A percentile compares a stretch with the other conserved stretches of the same genome.
Evolutionary conservation across 371 early-diverging fungal genomes (phyloP).

Genomic region (Rhizopus microsporus): DNA sequence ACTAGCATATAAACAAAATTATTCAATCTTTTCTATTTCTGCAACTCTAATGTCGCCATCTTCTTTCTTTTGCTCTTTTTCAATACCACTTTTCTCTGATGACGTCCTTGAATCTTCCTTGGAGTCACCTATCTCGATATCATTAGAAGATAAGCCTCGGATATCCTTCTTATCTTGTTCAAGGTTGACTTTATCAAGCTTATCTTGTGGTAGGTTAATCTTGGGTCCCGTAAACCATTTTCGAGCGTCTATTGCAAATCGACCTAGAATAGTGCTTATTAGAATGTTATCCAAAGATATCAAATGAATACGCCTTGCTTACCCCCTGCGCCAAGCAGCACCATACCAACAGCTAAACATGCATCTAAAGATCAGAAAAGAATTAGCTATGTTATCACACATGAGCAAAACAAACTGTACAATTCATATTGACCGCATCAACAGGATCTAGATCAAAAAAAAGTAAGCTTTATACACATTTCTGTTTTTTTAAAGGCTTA

Average conservation of each 20-base stretch:
- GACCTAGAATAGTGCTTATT: slow-evolving; percentile 17
- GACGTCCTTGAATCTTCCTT: not conserved
- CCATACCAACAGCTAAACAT: slow-evolving; percentile 36
- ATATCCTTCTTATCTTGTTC: slow-evolving; percentile 25
- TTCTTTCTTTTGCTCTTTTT: not conserved
- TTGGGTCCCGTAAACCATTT: slow-evolving; percentile 51
- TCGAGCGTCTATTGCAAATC: slow-evolving; percentile 51
- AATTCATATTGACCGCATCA: slow-evolving; percentile 57
- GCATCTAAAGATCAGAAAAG: slow-evolving; percentile 33
- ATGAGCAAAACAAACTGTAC: slow-evolving; percentile 6
- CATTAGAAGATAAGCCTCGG: not conserved
- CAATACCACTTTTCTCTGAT: not conserved
- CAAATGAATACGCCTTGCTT: not conserved
- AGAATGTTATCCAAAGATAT: too few relatives aligned
- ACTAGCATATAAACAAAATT: too few relatives aligned
- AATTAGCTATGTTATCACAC: not conserved
- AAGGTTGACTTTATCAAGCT: slow-evolving; percentile 29
- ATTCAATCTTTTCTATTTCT: not conserved
- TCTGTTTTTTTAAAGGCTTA: slow-evolving; percentile 6
- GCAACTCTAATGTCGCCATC: not conserved
- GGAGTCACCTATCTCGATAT: not conserved
- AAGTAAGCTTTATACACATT: not conserved
- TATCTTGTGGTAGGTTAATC: slow-evolving; percentile 29
- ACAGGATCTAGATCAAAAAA: slow-evolving; percentile 41
- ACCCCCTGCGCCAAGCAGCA: slow-evolving; percentile 43